Evolutionary conservation across 1,139 yeast genomes (phyloP).

Genomic region (Taiozyma sp.): DNA sequence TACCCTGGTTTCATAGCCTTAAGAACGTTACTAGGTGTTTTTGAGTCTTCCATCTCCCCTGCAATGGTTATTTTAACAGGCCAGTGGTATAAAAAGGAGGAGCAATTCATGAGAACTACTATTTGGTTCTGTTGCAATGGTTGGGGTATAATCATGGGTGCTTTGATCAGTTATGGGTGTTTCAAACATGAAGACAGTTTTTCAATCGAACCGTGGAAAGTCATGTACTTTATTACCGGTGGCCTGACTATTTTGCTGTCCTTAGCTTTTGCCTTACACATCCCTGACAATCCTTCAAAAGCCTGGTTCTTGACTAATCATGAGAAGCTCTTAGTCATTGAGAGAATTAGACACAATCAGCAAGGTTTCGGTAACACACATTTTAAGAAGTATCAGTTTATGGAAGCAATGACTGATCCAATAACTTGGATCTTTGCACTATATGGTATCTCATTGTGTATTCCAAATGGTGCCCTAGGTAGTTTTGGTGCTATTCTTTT

Average conservation of each 20-base stretch:
- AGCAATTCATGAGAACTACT: constrained; percentile 43
- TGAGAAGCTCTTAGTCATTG: constrained; percentile 47
- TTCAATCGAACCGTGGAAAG: constrained; percentile 41
- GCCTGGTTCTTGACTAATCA: constrained; percentile 46
- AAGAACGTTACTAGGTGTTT: constrained; percentile 41
- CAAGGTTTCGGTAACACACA: constrained; percentile 53
- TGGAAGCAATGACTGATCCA: constrained; percentile 36
- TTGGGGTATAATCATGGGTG: constrained; percentile 38
- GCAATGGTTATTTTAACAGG: constrained; percentile 48
- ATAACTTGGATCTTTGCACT: constrained; percentile 43
- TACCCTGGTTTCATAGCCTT: constrained; percentile 38
- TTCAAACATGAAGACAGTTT: constrained; percentile 29
- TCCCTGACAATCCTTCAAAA: constrained; percentile 45
- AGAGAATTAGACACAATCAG: constrained; percentile 41
- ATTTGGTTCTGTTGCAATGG: constrained; percentile 43
- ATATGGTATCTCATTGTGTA: constrained; percentile 25
- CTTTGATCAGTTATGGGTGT: constrained; percentile 44
- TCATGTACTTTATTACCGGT: constrained; percentile 43
- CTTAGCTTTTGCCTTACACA: constrained; percentile 34
- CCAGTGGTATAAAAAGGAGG: constrained; percentile 49
- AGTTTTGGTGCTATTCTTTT: constrained; percentile 31
- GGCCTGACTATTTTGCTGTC: constrained; percentile 44
- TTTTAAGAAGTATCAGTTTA: constrained; percentile 49
- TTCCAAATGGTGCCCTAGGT: constrained; percentile 28
- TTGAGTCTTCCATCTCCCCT: constrained; percentile 46